These are phyloP conservation scores for Kodamaea kaohsiungensis DNA, from an alignment of 805 yeast genomes.

Conservation along the genomic window DNA sequence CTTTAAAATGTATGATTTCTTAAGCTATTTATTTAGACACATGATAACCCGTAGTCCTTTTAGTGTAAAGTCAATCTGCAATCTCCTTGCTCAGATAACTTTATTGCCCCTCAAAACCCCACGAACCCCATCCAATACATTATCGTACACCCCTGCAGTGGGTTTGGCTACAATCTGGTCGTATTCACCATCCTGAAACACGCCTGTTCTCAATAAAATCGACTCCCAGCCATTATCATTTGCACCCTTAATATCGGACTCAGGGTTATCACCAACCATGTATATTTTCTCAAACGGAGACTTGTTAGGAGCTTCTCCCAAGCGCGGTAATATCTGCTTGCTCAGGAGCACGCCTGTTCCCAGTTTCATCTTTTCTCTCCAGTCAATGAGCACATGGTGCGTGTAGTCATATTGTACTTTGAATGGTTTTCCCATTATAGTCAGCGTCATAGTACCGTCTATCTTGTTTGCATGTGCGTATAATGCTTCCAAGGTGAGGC, in stretches of 20 bases:
- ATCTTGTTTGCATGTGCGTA: slow-evolving; percentile 57
- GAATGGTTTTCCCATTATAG: slow-evolving; percentile 81
- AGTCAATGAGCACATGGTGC: slow-evolving; percentile 62
- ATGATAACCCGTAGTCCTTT: no score
- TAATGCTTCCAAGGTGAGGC: slow-evolving; percentile 60
- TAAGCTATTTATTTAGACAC: no score
- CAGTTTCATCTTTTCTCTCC: slow-evolving; percentile 42
- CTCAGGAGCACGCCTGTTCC: slow-evolving; percentile 11
- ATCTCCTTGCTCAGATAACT: neutral
- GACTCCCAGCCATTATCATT: slow-evolving; percentile 86
- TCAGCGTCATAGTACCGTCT: slow-evolving; percentile 43
- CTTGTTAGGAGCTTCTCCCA: slow-evolving; percentile 39
- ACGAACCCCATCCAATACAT: slow-evolving; percentile 48
- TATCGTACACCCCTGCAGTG: slow-evolving; percentile 48
- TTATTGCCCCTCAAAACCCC: slow-evolving; percentile 17
- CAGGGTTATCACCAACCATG: slow-evolving; percentile 98
- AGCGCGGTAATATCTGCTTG: slow-evolving; percentile 41
- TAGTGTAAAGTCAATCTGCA: no score
- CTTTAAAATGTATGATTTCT: no score
- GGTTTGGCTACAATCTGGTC: slow-evolving; percentile 41
- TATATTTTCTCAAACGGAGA: slow-evolving; percentile 58
- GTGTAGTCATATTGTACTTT: slow-evolving; percentile 81
- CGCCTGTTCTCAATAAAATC: slow-evolving; percentile 85
- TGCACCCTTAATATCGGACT: slow-evolving; percentile 89
- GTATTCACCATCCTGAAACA: slow-evolving; percentile 64